Evolutionary conservation across 2,329 filamentous ascomycete genomes (phyloP).

Genomic region (Dothiorella sarmentorum): DNA sequence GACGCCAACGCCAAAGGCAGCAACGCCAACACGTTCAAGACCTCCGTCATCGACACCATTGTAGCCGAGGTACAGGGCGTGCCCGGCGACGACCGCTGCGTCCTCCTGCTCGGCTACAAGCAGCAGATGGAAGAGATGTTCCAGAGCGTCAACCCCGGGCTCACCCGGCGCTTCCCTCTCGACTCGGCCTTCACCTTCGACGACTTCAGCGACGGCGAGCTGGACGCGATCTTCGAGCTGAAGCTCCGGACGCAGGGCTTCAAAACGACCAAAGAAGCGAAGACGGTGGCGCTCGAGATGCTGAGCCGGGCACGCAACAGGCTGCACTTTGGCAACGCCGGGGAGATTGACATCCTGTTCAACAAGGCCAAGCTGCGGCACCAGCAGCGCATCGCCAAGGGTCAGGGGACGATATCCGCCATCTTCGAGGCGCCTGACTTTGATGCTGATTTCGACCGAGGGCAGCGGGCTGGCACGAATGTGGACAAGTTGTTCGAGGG

Average conservation of each 20-base stretch:
- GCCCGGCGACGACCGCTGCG: constrained; percentile 68
- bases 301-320: constrained; percentile 59
- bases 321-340: constrained; percentile 68
- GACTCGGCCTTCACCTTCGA: constrained; percentile 64
- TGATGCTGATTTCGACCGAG: constrained; percentile 58
- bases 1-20: constrained; percentile 33
- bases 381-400: constrained; percentile 39
- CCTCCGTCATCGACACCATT: constrained; percentile 68
- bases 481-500: constrained; percentile 55
- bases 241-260: constrained; percentile 61
- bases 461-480: constrained; percentile 47
- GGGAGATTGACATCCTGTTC: constrained; percentile 69
- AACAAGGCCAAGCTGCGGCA: constrained; percentile 53
- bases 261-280: constrained; percentile 50
- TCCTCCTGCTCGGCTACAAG: constrained; percentile 68
- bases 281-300: constrained; percentile 56
- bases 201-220: constrained; percentile 60
- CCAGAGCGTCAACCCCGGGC: constrained; percentile 68
- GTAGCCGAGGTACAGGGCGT: constrained; percentile 69
- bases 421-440: constrained; percentile 52
- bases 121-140: constrained; percentile 70
- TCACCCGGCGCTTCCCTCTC: constrained; percentile 63
- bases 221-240: constrained; percentile 57
- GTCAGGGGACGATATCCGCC: constrained; percentile 6
- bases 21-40: constrained; percentile 52